Evolutionary conservation across 495 filamentous ascomycete species (phyloP).

Genomic region (Haplographium delicatum): DNA sequence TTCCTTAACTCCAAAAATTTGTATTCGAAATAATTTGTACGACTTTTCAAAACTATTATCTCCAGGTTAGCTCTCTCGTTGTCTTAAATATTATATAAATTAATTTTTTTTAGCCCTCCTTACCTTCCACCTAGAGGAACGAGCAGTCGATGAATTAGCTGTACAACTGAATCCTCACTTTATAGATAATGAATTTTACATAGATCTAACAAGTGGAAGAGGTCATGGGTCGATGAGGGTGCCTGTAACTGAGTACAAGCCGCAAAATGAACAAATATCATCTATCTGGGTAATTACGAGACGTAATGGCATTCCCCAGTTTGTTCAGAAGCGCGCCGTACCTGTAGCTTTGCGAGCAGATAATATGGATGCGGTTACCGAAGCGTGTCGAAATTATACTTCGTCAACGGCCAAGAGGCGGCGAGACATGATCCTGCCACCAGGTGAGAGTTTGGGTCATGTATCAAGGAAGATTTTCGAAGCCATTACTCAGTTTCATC

Average conservation of each 20-base stretch:
- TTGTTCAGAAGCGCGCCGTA: background rate
- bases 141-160: background rate
- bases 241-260: too few relatives aligned
- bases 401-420: background rate
- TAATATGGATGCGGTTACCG: background rate
- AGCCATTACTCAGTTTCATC: background rate
- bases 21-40: slow-evolving; percentile 1
- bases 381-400: background rate
- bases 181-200: background rate
- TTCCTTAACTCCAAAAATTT: slow-evolving; percentile 1
- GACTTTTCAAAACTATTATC: slow-evolving; percentile 7
- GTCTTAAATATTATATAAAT: background rate
- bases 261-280: too few relatives aligned
- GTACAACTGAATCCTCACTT: background rate
- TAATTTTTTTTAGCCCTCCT: background rate
- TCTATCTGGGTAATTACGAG: background rate
- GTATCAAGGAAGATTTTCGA: background rate
- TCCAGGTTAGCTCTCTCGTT: slow-evolving; percentile 1
- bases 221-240: background rate
- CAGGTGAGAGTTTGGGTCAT: background rate
- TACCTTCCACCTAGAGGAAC: background rate
- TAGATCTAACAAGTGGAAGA: background rate
- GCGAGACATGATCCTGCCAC: background rate
- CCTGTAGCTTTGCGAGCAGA: background rate
- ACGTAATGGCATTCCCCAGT: background rate